phyloP scores from a whole-genome alignment of 2,329 filamentous ascomycete genomes.

The Exophiala xenobiotica region DNA sequence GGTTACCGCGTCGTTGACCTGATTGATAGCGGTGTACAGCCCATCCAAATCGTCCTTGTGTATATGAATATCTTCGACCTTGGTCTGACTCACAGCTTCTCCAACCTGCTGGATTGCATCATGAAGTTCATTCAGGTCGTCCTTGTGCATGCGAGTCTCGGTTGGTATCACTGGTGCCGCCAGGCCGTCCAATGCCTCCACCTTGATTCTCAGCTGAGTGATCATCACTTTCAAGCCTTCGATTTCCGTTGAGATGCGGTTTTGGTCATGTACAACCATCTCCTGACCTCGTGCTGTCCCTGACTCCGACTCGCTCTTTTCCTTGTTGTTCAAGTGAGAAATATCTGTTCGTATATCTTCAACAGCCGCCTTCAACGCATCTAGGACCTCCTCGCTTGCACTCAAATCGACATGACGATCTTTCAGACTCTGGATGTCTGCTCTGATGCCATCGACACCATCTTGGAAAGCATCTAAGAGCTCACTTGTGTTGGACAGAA shows the following conservation, averaged over 20 bases:
- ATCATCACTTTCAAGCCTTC: constrained; percentile 84
- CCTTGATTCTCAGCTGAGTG: constrained; percentile 76
- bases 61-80: constrained; percentile 36
- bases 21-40: constrained; percentile 44
- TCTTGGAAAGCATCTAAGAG: constrained; percentile 63
- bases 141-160: constrained; percentile 45
- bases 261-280: constrained; percentile 57
- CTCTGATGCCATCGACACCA: constrained; percentile 71
- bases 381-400: constrained; percentile 83
- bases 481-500: constrained; percentile 56
- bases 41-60: constrained; percentile 50
- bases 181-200: constrained; percentile 70
- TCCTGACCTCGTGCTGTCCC: constrained; percentile 53
- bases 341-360: constrained; percentile 75
- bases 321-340: constrained; percentile 66
- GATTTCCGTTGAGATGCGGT: constrained; percentile 65
- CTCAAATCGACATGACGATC: constrained; percentile 81
- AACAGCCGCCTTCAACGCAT: constrained; percentile 80
- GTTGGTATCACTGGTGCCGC: constrained; percentile 45
- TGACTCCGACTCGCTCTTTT: constrained; percentile 51
- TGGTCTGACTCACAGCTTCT: constrained; percentile 39
- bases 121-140: constrained; percentile 49
- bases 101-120: constrained; percentile 54
- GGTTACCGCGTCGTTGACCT: constrained; percentile 58
- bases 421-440: constrained; percentile 70